phyloP scores from a whole-genome alignment of 2,329 filamentous ascomycete species.

The Penicillium sclerotigenum region DNA sequence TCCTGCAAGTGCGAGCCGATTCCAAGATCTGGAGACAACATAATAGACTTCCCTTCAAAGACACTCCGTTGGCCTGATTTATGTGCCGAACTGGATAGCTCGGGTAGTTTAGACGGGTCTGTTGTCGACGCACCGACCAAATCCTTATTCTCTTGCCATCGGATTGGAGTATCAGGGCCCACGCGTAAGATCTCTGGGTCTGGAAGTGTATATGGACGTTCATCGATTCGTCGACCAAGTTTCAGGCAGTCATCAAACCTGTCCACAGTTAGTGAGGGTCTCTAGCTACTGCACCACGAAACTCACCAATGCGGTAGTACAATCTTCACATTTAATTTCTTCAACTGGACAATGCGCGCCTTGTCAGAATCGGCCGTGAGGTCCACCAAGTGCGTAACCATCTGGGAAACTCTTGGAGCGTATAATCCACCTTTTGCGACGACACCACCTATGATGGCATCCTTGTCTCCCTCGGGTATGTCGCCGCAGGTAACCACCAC shows the following conservation, averaged over 20 bases:
- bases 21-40: constrained; percentile 71
- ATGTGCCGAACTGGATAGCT: constrained; percentile 27
- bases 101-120: constrained; percentile 42
- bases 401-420: constrained; percentile 64
- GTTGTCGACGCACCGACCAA: constrained; percentile 66
- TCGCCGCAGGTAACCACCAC: constrained; percentile 80
- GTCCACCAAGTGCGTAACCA: constrained; percentile 87
- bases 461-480: constrained; percentile 80
- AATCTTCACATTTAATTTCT: constrained; percentile 70
- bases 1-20: constrained; percentile 64
- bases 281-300: neutral
- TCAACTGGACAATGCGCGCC: constrained; percentile 55
- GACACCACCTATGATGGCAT: constrained; percentile 86
- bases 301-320: constrained; percentile 86
- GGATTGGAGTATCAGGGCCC: constrained; percentile 55
- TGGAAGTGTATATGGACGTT: constrained; percentile 79
- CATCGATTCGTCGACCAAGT: constrained; percentile 85
- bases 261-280: constrained; percentile 19
- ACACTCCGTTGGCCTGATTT: constrained; percentile 60
- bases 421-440: constrained; percentile 85
- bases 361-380: constrained; percentile 72
- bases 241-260: constrained; percentile 97
- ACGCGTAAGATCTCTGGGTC: constrained; percentile 76
- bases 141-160: constrained; percentile 57
- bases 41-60: constrained; percentile 73